Conservation (phyloP, 805 yeast genomes). For the Kazachstania taianensis region DNA sequence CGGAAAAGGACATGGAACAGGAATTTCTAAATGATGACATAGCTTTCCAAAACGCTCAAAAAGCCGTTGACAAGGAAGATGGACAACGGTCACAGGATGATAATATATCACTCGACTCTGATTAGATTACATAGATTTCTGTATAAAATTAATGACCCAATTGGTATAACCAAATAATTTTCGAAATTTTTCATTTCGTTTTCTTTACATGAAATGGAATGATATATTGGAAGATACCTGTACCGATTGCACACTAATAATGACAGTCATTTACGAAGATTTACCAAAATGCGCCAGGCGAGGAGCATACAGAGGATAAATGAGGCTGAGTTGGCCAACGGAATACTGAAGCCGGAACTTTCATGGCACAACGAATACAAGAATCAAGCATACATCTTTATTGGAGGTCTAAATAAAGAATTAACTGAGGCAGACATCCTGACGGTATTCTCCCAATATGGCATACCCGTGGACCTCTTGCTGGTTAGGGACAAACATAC, state of each 20-base stretch:
- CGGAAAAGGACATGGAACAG: conserved; percentile 9
- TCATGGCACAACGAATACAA: conserved; percentile 87
- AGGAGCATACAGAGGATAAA: conserved; percentile 46
- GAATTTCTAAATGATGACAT: conserved; percentile 6
- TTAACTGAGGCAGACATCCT: conserved; percentile 68
- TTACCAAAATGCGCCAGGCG: conserved; percentile 13
- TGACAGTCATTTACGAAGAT: too few relatives aligned
- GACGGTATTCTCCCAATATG: conserved; percentile 78
- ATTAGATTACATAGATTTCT: too few relatives aligned
- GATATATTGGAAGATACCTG: too few relatives aligned
- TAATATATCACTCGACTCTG: too few relatives aligned
- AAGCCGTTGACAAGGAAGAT: conserved; percentile 39
- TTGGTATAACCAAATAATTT: too few relatives aligned
- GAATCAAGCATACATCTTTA: conserved; percentile 65
- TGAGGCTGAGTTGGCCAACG: conserved; percentile 54
- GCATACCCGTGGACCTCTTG: conserved; percentile 69
- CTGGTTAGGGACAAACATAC: conserved; percentile 55
- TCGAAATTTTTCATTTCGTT: too few relatives aligned
- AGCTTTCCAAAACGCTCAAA: conserved; percentile 5
- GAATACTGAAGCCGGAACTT: conserved; percentile 42
- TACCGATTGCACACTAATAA: too few relatives aligned
- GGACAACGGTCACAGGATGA: conserved; percentile 41
- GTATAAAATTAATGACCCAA: too few relatives aligned
- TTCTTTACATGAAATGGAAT: too few relatives aligned
- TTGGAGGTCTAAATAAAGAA: conserved; percentile 60